These are phyloP conservation scores for Neovahlkampfia damariscottae DNA, from an alignment of 78 protist species.

Conservation along the genomic window DNA sequence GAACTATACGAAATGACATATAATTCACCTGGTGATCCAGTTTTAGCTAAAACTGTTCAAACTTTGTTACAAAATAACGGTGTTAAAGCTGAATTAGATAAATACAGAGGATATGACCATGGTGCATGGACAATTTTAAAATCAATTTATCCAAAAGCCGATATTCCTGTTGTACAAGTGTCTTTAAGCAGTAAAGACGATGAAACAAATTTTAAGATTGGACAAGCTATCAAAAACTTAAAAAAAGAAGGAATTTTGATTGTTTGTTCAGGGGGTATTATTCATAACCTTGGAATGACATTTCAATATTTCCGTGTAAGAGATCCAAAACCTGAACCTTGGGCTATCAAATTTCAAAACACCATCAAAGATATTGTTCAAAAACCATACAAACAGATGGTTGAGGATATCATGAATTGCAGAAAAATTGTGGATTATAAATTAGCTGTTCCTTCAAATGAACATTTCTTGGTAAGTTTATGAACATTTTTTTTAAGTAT, in stretches of 20 bases:
- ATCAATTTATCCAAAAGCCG: constrained; percentile 37
- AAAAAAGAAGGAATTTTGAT: constrained; percentile 35
- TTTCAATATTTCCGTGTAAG: no score
- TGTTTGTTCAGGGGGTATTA: constrained; percentile 34
- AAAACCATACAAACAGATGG: no score
- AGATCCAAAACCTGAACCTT: no score
- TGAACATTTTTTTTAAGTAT: no score
- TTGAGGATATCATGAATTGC: no score
- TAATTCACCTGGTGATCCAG: constrained; percentile 10
- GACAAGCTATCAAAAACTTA: constrained; percentile 9
- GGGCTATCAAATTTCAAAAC: no score
- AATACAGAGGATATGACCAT: constrained; percentile 41
- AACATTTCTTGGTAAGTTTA: no score
- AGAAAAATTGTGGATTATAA: no score
- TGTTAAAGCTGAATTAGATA: constrained; percentile 1
- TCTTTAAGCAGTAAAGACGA: constrained; percentile 31
- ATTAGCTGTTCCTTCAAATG: no score
- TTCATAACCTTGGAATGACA: no score
- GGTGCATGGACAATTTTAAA: constrained; percentile 33
- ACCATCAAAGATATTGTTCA: no score
- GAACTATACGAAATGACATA: constrained; percentile 30
- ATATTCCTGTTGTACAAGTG: constrained; percentile 46
- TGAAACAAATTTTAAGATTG: constrained; percentile 17
- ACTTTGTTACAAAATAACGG: not conserved
- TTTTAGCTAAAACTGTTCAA: constrained; percentile 12